These are phyloP conservation scores for Vigna hirtella DNA, from an alignment of 306 rosid genomes.

Conservation along the genomic window DNA sequence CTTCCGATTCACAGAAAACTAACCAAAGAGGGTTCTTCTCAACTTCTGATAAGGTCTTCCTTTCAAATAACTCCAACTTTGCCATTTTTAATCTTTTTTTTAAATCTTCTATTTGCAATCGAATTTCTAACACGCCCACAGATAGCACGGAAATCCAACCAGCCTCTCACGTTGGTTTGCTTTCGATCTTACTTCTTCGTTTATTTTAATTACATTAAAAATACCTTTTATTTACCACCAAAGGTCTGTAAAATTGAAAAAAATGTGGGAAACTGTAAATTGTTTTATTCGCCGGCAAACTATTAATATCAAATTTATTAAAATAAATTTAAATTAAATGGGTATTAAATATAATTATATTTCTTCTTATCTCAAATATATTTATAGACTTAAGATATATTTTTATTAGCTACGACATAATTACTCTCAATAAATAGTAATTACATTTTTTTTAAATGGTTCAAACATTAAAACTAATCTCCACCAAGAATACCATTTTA, in stretches of 20 bases:
- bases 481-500: no score
- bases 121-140: slow-evolving; percentile 35
- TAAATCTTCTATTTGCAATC: not conserved
- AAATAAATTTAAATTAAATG: no score
- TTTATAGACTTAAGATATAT: no score
- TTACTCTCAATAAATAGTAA: no score
- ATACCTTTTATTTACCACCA: not conserved
- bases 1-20: not conserved
- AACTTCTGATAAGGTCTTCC: slow-evolving; percentile 27
- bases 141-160: slow-evolving; percentile 12
- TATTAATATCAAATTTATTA: no score
- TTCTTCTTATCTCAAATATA: no score
- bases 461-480: no score
- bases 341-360: no score
- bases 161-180: slow-evolving; percentile 6
- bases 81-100: not conserved
- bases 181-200: not conserved
- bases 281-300: no score
- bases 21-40: not conserved
- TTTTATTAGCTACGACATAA: no score
- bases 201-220: not conserved
- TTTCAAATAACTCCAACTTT: not conserved
- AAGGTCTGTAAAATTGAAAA: not conserved
- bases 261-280: no score
- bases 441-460: no score